These are phyloP conservation scores for Fusarium subtropicale DNA, from an alignment of 2,329 filamentous ascomycete species.

Conservation along the genomic window DNA sequence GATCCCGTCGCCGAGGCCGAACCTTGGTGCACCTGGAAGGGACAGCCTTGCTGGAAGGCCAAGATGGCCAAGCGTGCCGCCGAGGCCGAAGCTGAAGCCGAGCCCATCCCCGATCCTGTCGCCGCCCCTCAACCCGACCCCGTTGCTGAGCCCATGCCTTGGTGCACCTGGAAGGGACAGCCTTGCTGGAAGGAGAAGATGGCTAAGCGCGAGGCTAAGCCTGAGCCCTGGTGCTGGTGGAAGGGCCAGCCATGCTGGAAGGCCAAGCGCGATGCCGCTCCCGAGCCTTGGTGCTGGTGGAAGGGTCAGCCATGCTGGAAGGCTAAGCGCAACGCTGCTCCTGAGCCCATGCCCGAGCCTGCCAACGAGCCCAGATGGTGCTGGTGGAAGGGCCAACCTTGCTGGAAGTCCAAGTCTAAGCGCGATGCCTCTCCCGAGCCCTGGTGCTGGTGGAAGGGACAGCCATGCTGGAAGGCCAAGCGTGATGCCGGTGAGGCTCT, in stretches of 20 bases:
- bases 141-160: conserved; percentile 22
- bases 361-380: conserved; percentile 26
- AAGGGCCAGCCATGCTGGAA: conserved; percentile 29
- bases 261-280: conserved; percentile 34
- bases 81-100: conserved; percentile 11
- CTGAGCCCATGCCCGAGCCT: conserved; percentile 6
- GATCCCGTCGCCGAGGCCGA: background rate
- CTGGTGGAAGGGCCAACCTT: conserved; percentile 24
- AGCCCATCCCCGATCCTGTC: background rate
- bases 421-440: conserved; percentile 38
- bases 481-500: conserved; percentile 54
- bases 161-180: conserved; percentile 55
- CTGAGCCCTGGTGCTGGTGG: conserved; percentile 21
- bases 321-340: conserved; percentile 47
- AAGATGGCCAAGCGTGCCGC: conserved; percentile 6
- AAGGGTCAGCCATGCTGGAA: conserved; percentile 57
- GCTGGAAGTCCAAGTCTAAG: conserved; percentile 31
- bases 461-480: conserved; percentile 57
- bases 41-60: conserved; percentile 20
- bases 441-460: conserved; percentile 55
- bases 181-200: conserved; percentile 53
- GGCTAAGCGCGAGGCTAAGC: conserved; percentile 15
- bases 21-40: conserved; percentile 14
- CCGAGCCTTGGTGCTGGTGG: conserved; percentile 51
- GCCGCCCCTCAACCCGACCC: conserved; percentile 41